Evolutionary conservation across 805 yeast species (phyloP), one percentile per base, ranked within the genome.

Genomic region (Ogataea polymorpha): DNA sequence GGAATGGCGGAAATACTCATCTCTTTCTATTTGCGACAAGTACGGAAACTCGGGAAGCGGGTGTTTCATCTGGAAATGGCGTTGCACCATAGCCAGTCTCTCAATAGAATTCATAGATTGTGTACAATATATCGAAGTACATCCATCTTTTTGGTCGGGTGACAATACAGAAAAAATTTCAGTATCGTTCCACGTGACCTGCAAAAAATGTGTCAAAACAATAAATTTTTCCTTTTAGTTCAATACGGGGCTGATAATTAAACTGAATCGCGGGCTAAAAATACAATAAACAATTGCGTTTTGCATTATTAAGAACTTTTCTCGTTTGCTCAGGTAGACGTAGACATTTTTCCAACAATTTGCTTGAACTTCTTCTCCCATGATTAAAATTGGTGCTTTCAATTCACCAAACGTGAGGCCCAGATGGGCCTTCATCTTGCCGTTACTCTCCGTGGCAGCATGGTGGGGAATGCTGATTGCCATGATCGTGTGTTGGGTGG

Each of bases 381-480:
- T 39, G 42, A 23, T 39, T 23, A 26, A 28, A 8, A 10, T 33
- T 8, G 42, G 42, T 3, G 33, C 42, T n/a, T 25, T 23, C 21
- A 51, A 48, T 28, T 39, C 58, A 10, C 58, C 58, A 5, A 58
- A 61, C 21, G 46, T 61, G 8, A 49, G 45, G 34, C 65, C 63
- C 12, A 43, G 46, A 25, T 43, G 44, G 41, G 56, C 64, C 2
- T 60, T 61, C 50, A 25, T 61, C 3, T 41, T 89, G 26, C 96
- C 96, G 3, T 62, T 88, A 31, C 54, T 80, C 2, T 75, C 87
- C 2, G 65, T 78, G 38, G 61, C 80, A 2, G 82, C 80, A 12
- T 90, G 97, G 97, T 85, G 89, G 79, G 96, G 86, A 3, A 86
- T 88, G 96, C 74, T 90, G 9, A 80, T 83, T 4, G 86, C 96